These are phyloP conservation scores for Erodium texanum DNA, from an alignment of 441 rosid species.

Conservation along the genomic window DNA sequence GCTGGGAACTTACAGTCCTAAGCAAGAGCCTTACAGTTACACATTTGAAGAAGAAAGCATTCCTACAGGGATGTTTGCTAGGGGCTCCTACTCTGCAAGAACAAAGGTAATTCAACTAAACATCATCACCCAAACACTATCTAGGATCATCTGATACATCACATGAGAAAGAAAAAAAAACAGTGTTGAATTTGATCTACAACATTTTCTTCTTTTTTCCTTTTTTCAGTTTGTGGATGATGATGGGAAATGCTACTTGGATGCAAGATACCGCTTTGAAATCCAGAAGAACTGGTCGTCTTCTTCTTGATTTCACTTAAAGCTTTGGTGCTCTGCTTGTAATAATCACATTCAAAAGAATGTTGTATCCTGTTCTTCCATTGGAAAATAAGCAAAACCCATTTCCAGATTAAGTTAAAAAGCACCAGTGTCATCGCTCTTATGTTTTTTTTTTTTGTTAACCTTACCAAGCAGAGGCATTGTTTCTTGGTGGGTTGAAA, in stretches of 20 bases:
- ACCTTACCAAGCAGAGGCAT: not conserved
- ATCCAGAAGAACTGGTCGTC: constrained; percentile 23
- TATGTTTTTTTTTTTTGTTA: too few relatives aligned
- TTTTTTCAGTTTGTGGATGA: constrained; percentile 20
- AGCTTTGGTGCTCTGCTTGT: too few relatives aligned
- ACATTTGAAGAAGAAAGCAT: constrained; percentile 44
- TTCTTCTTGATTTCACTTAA: not conserved
- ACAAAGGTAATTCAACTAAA: constrained; percentile 44
- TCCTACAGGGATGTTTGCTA: constrained; percentile 44
- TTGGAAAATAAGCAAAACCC: not conserved
- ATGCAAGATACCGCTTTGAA: constrained; percentile 22
- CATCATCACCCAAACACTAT: too few relatives aligned
- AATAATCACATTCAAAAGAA: too few relatives aligned
- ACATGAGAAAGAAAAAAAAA: too few relatives aligned
- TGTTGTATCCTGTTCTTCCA: too few relatives aligned
- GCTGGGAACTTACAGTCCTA: constrained; percentile 5
- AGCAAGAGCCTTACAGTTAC: constrained; percentile 36
- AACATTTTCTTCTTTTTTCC: too few relatives aligned
- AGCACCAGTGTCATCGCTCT: too few relatives aligned
- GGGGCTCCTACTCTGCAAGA: constrained; percentile 47
- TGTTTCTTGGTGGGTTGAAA: not conserved
- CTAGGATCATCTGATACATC: too few relatives aligned
- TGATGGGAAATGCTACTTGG: constrained; percentile 22
- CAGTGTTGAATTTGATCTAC: too few relatives aligned
- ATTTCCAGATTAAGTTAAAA: too few relatives aligned